Evolutionary conservation across 2,329 filamentous ascomycete species (phyloP).

Genomic region (Calonectria hongkongensis): DNA sequence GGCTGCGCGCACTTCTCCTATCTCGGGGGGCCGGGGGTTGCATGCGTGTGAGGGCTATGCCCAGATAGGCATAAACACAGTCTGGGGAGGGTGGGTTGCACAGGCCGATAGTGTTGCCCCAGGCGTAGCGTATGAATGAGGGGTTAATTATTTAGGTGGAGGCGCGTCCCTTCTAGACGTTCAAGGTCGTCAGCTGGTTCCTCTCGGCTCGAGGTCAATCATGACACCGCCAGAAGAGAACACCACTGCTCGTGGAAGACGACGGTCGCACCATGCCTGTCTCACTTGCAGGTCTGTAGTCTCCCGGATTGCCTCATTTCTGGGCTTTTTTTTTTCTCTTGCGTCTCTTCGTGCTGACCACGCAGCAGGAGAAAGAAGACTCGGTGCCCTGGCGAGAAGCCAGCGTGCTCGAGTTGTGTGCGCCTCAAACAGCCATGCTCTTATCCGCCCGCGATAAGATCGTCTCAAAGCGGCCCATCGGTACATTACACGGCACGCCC

Average conservation of each 20-base stretch:
- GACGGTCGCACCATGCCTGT: constrained; percentile 65
- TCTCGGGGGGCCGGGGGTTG: constrained; percentile 20
- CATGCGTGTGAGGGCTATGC: constrained; percentile 16
- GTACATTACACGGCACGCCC: constrained; percentile 57
- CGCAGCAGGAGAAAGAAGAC: constrained; percentile 68
- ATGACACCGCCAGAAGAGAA: constrained; percentile 59
- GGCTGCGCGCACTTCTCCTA: constrained; percentile 17
- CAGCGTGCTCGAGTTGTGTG: constrained; percentile 70
- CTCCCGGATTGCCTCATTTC: not conserved
- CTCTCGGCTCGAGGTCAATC: constrained; percentile 41
- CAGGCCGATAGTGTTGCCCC: constrained; percentile 29
- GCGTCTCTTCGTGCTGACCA: not conserved
- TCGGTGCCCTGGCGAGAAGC: constrained; percentile 71
- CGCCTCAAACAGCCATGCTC: constrained; percentile 69
- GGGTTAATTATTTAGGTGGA: constrained; percentile 40
- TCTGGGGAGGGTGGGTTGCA: constrained; percentile 24
- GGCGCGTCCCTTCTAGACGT: constrained; percentile 44
- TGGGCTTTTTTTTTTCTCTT: not conserved
- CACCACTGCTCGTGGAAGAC: constrained; percentile 58
- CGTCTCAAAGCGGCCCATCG: constrained; percentile 64
- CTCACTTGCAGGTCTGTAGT: constrained; percentile 67
- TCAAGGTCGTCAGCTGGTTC: constrained; percentile 34
- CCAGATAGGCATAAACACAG: constrained; percentile 23
- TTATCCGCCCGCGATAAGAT: constrained; percentile 63
- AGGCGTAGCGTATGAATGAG: constrained; percentile 20